Base-by-base conservation (phyloP, 495 filamentous ascomycete genomes). In the Xylaria telfairii region DNA sequence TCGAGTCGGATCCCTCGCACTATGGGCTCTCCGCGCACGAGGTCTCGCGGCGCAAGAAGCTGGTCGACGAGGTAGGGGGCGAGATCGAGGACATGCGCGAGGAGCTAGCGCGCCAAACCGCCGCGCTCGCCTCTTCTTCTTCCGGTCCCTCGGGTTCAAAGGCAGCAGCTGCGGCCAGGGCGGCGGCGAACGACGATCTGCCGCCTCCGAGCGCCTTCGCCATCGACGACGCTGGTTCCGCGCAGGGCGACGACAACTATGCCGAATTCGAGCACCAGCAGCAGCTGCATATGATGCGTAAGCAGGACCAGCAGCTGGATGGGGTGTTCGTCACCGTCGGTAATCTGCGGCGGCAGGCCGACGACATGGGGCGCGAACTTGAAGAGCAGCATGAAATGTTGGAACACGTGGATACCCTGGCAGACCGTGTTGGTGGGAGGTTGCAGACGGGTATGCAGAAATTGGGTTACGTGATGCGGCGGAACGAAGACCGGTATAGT, bases 311-410 rank as follows among this genome's bases (percentile, higher is more conserved):
- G 84, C 90, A 93, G 72, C 84, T 99, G 8, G 95, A 98, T 80
- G 92, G 92, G 4, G 96, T 99, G 51, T 97, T 93, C 76, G 88
- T 89, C 73, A 98, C 96, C 2, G 96, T 99, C 44, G 95, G 93
- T 0, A 97, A 93, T 76, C 77, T 99, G 75, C 83, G 94, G 63
- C 85, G 91, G 78, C 95, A 98, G 85, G 96, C 96, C 19, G 89
- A 96, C 81, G 91, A 92, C 72, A 98, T 99, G 95, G 95, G 95
- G 9, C 83, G 95, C 65, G 96, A 99, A 81, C 83, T 99, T 59
- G 96, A 97, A 80, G 95, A 98, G 80, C 96, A 99, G 86, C 86
- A 83, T 26, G 91, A 92, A 76, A 88, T 88, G 85, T 84, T 99
- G 60, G 90, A 93, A 66, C 89, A 91, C 65, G 90, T 94, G 62